A percentile compares a stretch with the other conserved stretches of the same genome.
Conservation (phyloP, 371 early-diverging fungal genomes). For the Lichtheimia ramosa region DNA sequence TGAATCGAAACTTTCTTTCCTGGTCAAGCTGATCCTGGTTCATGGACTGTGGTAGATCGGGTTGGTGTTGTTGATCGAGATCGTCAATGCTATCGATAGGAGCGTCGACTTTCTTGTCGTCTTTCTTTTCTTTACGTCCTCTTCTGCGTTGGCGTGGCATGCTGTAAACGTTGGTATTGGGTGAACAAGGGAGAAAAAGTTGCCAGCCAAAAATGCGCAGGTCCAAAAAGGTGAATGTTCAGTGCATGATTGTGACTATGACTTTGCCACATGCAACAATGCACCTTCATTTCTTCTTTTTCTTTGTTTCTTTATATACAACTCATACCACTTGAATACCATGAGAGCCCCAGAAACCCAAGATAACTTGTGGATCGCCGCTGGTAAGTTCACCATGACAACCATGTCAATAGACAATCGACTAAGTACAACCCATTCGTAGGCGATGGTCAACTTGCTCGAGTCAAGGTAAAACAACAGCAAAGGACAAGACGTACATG, state of each 20-base stretch:
- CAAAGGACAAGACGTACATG: background rate
- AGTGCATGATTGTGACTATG: too few relatives aligned
- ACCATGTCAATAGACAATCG: background rate
- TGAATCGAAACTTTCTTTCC: background rate
- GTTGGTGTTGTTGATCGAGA: background rate
- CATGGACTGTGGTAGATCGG: background rate
- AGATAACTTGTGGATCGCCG: conserved; percentile 51
- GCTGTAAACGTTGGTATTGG: background rate
- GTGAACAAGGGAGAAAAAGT: conserved; percentile 5
- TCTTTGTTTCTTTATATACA: background rate
- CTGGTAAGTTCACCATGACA: conserved; percentile 29
- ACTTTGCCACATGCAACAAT: too few relatives aligned
- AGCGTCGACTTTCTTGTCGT: background rate
- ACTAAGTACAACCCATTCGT: background rate
- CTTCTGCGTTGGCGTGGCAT: conserved; percentile 9
- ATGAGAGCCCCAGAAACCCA: conserved; percentile 13
- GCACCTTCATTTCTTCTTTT: background rate
- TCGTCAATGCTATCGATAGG: background rate
- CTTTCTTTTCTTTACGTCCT: conserved; percentile 11
- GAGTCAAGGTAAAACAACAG: conserved; percentile 33
- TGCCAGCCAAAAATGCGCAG: background rate
- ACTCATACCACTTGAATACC: background rate
- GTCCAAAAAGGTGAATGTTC: too few relatives aligned
- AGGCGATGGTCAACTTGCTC: conserved; percentile 49
- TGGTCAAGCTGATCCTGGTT: background rate